Base-by-base conservation (phyloP, 108 stramenopile genomes). In the Nitzschia palea region DNA sequence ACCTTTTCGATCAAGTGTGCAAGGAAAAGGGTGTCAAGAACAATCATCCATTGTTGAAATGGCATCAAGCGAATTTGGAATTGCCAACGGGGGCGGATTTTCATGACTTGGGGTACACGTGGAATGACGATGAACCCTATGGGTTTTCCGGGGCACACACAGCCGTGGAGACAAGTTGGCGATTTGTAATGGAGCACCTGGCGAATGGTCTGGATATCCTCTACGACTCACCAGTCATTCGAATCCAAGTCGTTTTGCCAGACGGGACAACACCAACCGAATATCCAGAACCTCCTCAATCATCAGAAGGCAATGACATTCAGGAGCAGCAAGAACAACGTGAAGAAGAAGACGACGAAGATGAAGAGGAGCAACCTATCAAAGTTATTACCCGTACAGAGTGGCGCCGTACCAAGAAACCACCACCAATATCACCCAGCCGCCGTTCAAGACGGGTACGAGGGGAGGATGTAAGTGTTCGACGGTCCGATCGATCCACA, bases 101-200 rank as follows among this genome's bases (percentile, higher is more conserved):
- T 73, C 45, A 81, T 20, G 34, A 77, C 26, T 66, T 92, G 23
- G 91, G 91, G 5, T 83, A 81, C 47, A 82, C 84, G 43, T 96
- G 96, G 96, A 96, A 96, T 70, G 93, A 95, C 55, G 95, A 95
- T 67, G 94, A 96, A 57, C 87, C 86, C 15, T 96, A 86, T 67
- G 94, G 94, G 4, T 96, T 88, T 68, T 89, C 87, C 26, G 96
- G 96, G n/a, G 91, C 86, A 32, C 96, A 96, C 73, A 86, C 85
- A n/a, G 85, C 93, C 28, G 65, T 95, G 10, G 80, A 87, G 66
- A 72, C 83, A 31, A 89, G 88, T 55, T 90, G 89, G 70, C 78
- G 82, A 17, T 71, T 85, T 36, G 67, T 93, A n/a, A 84, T 88
- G 44, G 82, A 86, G 47, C 65, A 66, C 1, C 77, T 96, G 15